Conservation (phyloP, 2,329 filamentous ascomycete genomes). For the Daldinia eschscholtzii region DNA sequence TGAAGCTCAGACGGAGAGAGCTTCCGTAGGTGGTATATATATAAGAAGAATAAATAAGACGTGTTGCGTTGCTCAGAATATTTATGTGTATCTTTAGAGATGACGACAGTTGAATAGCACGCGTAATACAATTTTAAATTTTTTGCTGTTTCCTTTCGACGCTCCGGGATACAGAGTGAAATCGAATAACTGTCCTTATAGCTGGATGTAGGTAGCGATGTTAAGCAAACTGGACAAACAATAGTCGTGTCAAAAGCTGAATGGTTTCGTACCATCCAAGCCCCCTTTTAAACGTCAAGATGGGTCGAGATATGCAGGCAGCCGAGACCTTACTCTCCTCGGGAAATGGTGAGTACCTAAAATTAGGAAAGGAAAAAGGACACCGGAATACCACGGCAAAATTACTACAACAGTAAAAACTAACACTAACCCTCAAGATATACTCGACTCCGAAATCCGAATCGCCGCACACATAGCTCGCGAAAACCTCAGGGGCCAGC, state of each 20-base stretch:
- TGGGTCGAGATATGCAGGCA: conserved; percentile 28
- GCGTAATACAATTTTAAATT: not conserved
- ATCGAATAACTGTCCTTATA: not conserved
- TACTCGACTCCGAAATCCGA: conserved; percentile 24
- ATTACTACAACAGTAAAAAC: not conserved
- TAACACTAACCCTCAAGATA: conserved; percentile 6
- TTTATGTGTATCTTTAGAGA: conserved; percentile 16
- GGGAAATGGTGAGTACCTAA: conserved; percentile 31
- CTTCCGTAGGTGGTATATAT: conserved; percentile 25
- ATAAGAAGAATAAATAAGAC: conserved; percentile 2
- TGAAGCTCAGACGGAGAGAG: conserved; percentile 22
- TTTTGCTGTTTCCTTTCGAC: not conserved
- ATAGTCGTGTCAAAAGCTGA: not conserved
- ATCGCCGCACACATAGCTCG: conserved; percentile 7
- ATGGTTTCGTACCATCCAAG: not conserved
- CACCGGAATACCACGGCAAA: not conserved
- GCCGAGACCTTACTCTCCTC: conserved; percentile 19
- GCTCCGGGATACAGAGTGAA: not conserved
- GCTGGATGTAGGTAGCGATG: not conserved
- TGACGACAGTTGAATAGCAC: conserved; percentile 1
- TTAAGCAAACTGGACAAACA: not conserved
- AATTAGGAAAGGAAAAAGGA: not conserved
- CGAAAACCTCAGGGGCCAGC: conserved; percentile 22
- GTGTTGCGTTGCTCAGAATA: conserved; percentile 10
- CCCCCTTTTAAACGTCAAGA: conserved; percentile 11